Evolutionary conservation across 192 early-diverging fungal genomes (phyloP), one percentile per base, ranked within the genome.

Genomic region (Rhizoclosmatium globosum): DNA sequence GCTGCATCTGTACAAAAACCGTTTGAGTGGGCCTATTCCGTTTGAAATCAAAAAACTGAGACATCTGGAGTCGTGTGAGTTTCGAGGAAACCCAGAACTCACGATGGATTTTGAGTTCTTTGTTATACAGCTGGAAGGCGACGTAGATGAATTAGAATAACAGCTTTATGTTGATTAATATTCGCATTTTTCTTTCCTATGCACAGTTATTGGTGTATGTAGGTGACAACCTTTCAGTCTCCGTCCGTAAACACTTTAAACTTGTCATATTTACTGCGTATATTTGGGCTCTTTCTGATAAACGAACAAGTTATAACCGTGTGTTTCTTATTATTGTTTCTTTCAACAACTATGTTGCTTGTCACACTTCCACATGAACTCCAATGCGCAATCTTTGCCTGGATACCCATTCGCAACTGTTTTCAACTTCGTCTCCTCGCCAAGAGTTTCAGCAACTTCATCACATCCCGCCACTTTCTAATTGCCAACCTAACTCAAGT

Each of bases 211-310:
- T n/a, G n/a, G n/a, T n/a, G n/a, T n/a, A n/a, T n/a, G n/a, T n/a
- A n/a, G n/a, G n/a, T n/a, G n/a, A n/a, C n/a, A n/a, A n/a, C n/a
- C n/a, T n/a, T n/a, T n/a, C n/a, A n/a, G n/a, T n/a, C n/a, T n/a
- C n/a, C n/a, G n/a, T n/a, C n/a, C n/a, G n/a, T n/a, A n/a, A n/a
- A 23, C 39, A 61, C 13, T 81, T 71, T 81, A 79, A 64, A 64
- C 57, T 58, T 2, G 19, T 58, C 0, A 0, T 31, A 0, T 31
- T 31, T 31, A 31, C 31, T 31, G 31, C 31, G 31, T 31, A 31
- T 31, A 31, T 31, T 31, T 31, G 31, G 31, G 0, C 31, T 31
- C 31, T 31, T 31, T 31, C 31, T 31, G 31, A 31, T 31, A 31
- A 31, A 31, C 31, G 31, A 31, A 31, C 31, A 31, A 31, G 31